phyloP scores from a whole-genome alignment of 768 basidiomycete species.

The Xerocomus spinulosus region DNA sequence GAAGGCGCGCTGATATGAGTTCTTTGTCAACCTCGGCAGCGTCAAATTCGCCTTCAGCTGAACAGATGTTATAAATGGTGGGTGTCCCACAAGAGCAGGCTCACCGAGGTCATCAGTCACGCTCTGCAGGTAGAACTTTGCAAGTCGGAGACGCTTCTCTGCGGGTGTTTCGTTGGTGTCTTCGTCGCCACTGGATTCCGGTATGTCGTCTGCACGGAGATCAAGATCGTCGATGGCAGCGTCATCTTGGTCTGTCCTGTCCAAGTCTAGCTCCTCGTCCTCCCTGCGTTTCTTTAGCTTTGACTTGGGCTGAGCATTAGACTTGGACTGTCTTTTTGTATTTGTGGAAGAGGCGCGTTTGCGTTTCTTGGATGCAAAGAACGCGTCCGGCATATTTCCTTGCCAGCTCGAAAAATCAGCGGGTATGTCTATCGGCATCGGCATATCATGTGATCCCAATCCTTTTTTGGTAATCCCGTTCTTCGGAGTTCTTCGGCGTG shows the following conservation, averaged over 20 bases:
- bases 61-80: not conserved
- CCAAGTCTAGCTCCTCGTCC: slow-evolving; percentile 68
- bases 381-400: slow-evolving; percentile 69
- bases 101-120: slow-evolving; percentile 72
- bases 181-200: slow-evolving; percentile 70
- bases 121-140: slow-evolving; percentile 83
- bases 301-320: slow-evolving; percentile 16
- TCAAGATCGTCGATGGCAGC: slow-evolving; percentile 69
- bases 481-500: not conserved
- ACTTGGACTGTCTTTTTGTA: slow-evolving; percentile 28
- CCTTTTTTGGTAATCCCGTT: not conserved
- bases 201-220: slow-evolving; percentile 53
- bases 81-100: slow-evolving; percentile 20
- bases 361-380: slow-evolving; percentile 69
- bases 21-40: slow-evolving; percentile 95
- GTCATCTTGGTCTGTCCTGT: slow-evolving; percentile 52
- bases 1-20: slow-evolving; percentile 82
- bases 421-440: not conserved
- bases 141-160: slow-evolving; percentile 86
- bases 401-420: slow-evolving; percentile 20
- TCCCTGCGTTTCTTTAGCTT: slow-evolving; percentile 22
- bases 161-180: slow-evolving; percentile 88
- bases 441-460: not conserved
- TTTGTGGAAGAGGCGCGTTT: slow-evolving; percentile 43
- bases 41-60: slow-evolving; percentile 85